A percentile compares a stretch with the other conserved stretches of the same genome.
phyloP scores from a whole-genome alignment of 352 stramenopile species.

The Pythium plurisporium region DNA sequence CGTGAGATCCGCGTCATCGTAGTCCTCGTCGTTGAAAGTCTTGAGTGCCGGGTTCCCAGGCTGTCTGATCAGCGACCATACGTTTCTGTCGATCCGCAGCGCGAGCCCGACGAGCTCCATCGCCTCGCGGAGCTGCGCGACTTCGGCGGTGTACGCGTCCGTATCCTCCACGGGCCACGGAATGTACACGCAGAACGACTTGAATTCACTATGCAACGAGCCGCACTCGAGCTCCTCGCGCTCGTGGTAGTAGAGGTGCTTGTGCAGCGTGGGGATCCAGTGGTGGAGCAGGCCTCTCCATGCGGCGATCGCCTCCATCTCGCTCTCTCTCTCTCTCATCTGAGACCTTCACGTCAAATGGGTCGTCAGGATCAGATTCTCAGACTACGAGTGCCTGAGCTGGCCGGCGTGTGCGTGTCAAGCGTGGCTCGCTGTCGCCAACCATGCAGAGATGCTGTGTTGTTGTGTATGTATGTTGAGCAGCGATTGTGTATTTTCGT shows the following conservation, averaged over 20 bases:
- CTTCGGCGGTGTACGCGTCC: not conserved
- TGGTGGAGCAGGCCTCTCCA: slow-evolving; percentile 5
- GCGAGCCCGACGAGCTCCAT: slow-evolving; percentile 16
- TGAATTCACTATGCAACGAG: slow-evolving; percentile 13
- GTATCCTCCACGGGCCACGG: slow-evolving; percentile 6
- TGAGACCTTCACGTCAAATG: too few species aligned
- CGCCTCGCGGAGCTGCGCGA: slow-evolving; percentile 9
- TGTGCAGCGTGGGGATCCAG: slow-evolving; percentile 13
- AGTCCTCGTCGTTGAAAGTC: slow-evolving; percentile 11
- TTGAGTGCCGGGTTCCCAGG: not conserved
- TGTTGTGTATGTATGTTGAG: too few species aligned
- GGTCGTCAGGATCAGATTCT: too few species aligned
- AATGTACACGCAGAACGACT: slow-evolving; percentile 16
- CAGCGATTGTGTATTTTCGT: too few species aligned
- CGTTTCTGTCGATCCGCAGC: slow-evolving; percentile 7
- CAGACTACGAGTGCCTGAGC: too few species aligned
- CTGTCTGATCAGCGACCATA: not conserved
- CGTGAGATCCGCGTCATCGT: slow-evolving; percentile 9
- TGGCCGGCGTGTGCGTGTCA: too few species aligned
- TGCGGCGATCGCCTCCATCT: slow-evolving; percentile 1
- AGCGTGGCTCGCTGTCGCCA: too few species aligned
- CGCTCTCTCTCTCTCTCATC: too few species aligned
- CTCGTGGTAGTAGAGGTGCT: slow-evolving; percentile 15
- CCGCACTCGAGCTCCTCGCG: slow-evolving; percentile 10
- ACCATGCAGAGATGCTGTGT: too few species aligned